phyloP scores from a whole-genome alignment of 163 green algal species.

The Volvox carteri region DNA sequence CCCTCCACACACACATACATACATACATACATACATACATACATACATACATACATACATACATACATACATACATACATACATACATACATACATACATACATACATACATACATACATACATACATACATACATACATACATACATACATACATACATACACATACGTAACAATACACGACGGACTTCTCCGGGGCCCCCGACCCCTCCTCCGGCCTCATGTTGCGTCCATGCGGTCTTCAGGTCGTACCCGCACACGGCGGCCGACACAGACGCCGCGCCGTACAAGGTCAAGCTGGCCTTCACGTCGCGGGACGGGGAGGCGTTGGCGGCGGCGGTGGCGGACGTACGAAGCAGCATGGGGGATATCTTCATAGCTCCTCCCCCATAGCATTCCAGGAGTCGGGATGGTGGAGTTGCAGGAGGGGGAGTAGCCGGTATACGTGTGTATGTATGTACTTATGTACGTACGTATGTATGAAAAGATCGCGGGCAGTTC shows the following conservation, averaged over 20 bases:
- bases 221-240: neutral
- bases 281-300: slow-evolving; percentile 70
- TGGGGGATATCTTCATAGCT: slow-evolving; percentile 43
- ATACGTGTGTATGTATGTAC: no score
- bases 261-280: slow-evolving; percentile 30
- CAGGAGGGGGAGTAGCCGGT: neutral
- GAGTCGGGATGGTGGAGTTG: neutral
- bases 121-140: no score
- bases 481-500: no score
- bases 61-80: no score
- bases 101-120: no score
- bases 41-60: no score
- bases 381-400: neutral
- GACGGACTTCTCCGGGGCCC: neutral
- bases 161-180: neutral
- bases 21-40: no score
- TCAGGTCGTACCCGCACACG: slow-evolving; percentile 77
- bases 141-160: no score
- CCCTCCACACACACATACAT: no score
- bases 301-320: slow-evolving; percentile 64
- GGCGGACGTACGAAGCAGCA: slow-evolving; percentile 4
- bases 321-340: slow-evolving; percentile 61
- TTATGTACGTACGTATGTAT: neutral
- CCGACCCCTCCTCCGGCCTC: neutral
- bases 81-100: no score